These are phyloP conservation scores for Penicillium sp. DNA, from an alignment of 2,329 filamentous ascomycete species.

Conservation along the genomic window DNA sequence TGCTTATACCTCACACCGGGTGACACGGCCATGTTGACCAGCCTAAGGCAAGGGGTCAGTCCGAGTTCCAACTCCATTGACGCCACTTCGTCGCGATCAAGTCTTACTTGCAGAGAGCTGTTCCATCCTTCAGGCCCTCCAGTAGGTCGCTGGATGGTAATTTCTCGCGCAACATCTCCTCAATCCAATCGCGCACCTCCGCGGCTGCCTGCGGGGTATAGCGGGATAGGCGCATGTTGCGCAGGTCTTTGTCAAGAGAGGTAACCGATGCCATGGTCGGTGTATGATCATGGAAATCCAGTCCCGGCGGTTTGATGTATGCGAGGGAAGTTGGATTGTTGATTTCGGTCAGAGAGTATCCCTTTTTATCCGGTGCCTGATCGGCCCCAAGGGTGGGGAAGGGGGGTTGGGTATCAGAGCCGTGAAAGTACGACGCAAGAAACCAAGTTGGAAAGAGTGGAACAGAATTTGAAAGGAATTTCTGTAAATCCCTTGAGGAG, in stretches of 20 bases:
- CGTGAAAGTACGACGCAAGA: background rate
- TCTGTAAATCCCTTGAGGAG: background rate
- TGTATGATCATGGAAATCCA: background rate
- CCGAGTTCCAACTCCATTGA: conserved; percentile 8
- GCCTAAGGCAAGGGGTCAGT: conserved; percentile 50
- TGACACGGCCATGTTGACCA: conserved; percentile 75
- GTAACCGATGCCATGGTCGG: conserved; percentile 84
- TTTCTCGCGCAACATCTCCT: conserved; percentile 71
- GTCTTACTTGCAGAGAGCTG: conserved; percentile 82
- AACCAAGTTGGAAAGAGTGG: background rate
- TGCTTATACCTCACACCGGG: conserved; percentile 86
- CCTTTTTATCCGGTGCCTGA: conserved; percentile 22
- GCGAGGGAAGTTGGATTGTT: background rate
- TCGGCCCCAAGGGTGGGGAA: conserved; percentile 17
- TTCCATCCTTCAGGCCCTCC: conserved; percentile 83
- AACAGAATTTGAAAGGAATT: background rate
- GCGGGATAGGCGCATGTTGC: conserved; percentile 84
- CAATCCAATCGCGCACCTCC: conserved; percentile 83
- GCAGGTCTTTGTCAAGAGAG: conserved; percentile 92
- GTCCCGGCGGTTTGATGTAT: background rate
- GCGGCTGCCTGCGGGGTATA: conserved; percentile 89
- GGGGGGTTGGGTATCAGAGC: conserved; percentile 21
- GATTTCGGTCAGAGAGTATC: conserved; percentile 13
- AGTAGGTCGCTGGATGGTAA: conserved; percentile 74
- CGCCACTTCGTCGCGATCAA: background rate